Base-by-base conservation (phyloP, 805 yeast species). In the Kodamaea kakaduensis region DNA sequence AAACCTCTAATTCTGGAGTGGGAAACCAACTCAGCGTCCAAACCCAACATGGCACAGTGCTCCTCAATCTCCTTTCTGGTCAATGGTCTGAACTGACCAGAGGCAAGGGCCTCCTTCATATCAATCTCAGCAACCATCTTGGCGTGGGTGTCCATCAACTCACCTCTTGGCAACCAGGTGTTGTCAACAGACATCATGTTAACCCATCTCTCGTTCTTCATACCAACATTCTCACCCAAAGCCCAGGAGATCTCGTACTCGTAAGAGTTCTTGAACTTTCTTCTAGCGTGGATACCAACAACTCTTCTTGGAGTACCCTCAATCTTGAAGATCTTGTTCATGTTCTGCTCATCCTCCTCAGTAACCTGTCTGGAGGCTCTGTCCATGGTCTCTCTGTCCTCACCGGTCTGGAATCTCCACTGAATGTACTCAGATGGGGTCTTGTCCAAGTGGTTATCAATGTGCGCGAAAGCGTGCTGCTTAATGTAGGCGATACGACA, bases 341-440 rank as follows among this genome's bases (percentile, higher is more conserved):
- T 93, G 66, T 94, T 86, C 71, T 82, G 78, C 78, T 89, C 97
- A 75, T 93, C 98, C 58, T 77, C 73, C 77, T 93, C 98, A 66
- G 84, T 88, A 69, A 93, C 88, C 70, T 83, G 90, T 80, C 98
- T 87, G 71, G 94, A 87, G 68, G 97, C 98, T 78, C 97, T 86
- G 80, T 93, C 98, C 98, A 93, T 93, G 74, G 98, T 93, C 80
- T 93, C 98, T 78, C 98, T 88, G 75, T 93, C 98, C 79, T 93
- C 98, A 89, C 98, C 98, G 67, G 98, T 93, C 79, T 93, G 98
- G 97, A 90, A 93, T 84, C 98, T 93, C 98, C 98, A 93, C 78
- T 93, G 98, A 59, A 93, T 93, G 78, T 93, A 93, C 79, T 93
- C 98, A 61, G 97, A 88, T 66, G 98, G 98, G 64, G 99, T 93